Percentiles rank a stretch among this genome's conserved stretches.
These are phyloP conservation scores for Suillus luteus DNA, from an alignment of 768 basidiomycete species.

Conservation along the genomic window DNA sequence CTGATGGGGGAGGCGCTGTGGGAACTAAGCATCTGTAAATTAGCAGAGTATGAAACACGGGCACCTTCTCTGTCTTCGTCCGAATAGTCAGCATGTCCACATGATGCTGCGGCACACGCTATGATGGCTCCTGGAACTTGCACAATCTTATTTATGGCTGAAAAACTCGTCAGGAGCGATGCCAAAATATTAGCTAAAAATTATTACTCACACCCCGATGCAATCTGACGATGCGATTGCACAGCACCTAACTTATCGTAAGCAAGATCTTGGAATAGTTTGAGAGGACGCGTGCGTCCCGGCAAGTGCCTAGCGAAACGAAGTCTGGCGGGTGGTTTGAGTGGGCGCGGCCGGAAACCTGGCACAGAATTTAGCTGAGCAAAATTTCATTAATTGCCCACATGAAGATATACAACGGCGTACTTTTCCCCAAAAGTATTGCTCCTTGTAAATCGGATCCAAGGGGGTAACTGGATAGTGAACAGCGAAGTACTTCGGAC, in stretches of 20 bases:
- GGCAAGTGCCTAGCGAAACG: slow-evolving; percentile 10
- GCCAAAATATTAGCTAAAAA: slow-evolving; percentile 1
- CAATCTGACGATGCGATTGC: slow-evolving; percentile 43
- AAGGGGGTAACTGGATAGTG: slow-evolving; percentile 24
- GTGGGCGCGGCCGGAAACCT: slow-evolving; percentile 4
- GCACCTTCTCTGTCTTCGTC: slow-evolving; percentile 14
- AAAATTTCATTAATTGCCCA: not conserved
- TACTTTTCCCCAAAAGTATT: slow-evolving; percentile 25
- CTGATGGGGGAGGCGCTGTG: slow-evolving; percentile 39
- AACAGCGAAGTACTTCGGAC: slow-evolving; percentile 20
- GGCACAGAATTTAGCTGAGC: slow-evolving; percentile 2
- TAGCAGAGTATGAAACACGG: not conserved
- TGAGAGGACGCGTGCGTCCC: slow-evolving; percentile 22
- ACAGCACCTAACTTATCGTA: slow-evolving; percentile 30
- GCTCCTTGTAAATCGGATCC: slow-evolving; percentile 18
- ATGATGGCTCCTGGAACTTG: slow-evolving; percentile 46
- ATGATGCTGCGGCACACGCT: slow-evolving; percentile 47
- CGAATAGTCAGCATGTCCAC: slow-evolving; percentile 43
- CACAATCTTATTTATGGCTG: slow-evolving; percentile 55
- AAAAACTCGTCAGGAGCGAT: slow-evolving; percentile 8
- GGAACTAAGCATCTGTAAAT: not conserved
- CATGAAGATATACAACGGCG: slow-evolving; percentile 4
- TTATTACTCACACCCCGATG: slow-evolving; percentile 42
- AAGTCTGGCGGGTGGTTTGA: slow-evolving; percentile 1
- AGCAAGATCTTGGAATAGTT: slow-evolving; percentile 24